Percentiles rank a stretch among this genome's conserved stretches.
phyloP scores from a whole-genome alignment of 169 alveolate genomes.

The Plasmodium gaboni region DNA sequence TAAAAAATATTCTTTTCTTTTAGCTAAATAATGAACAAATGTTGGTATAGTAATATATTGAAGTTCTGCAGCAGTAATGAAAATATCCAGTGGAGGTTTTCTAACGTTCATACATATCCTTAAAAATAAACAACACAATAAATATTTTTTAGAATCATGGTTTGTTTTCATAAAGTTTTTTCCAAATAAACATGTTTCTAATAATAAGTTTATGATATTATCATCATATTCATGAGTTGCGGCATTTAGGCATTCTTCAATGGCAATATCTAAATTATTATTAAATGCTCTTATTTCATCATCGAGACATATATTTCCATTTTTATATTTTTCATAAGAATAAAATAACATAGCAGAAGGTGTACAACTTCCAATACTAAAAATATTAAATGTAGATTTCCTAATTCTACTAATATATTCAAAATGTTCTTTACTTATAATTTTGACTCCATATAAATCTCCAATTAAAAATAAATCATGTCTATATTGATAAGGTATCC shows the following conservation, averaged over 20 bases:
- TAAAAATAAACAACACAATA: conserved; percentile 31
- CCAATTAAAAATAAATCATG: conserved; percentile 72
- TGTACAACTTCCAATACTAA: conserved; percentile 84
- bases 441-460: conserved; percentile 83
- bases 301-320: conserved; percentile 85
- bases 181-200: conserved; percentile 81
- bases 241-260: conserved; percentile 84
- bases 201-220: conserved; percentile 75
- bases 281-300: conserved; percentile 86
- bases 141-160: conserved; percentile 33
- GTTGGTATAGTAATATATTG: conserved; percentile 63
- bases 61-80: conserved; percentile 77
- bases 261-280: conserved; percentile 83
- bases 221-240: conserved; percentile 81
- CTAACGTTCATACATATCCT: conserved; percentile 78
- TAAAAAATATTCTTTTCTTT: conserved; percentile 80
- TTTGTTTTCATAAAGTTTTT: conserved; percentile 70
- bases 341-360: conserved; percentile 88
- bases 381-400: conserved; percentile 78
- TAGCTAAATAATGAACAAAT: conserved; percentile 67
- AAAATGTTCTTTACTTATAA: conserved; percentile 75
- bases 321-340: conserved; percentile 82
- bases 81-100: conserved; percentile 77
- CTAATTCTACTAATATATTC: conserved; percentile 83
- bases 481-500: conserved; percentile 84